Percentiles rank a stretch among this genome's conserved stretches.
These are phyloP conservation scores for Penicillium bovifimosum DNA, from an alignment of 495 filamentous ascomycete species.

Conservation along the genomic window DNA sequence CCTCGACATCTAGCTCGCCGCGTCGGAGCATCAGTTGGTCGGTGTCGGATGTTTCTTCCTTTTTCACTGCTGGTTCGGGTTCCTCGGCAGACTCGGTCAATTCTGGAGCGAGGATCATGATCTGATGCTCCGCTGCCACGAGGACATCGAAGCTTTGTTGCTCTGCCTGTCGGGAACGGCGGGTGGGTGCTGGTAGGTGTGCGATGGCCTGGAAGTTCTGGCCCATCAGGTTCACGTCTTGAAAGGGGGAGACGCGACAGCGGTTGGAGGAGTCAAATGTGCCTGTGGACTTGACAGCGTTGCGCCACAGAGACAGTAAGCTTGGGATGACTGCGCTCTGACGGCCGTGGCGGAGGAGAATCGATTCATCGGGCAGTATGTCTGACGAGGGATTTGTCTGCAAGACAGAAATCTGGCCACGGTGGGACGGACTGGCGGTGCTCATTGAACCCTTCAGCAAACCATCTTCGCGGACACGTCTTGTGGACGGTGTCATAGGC, in stretches of 20 bases:
- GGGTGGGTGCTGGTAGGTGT: conserved; percentile 43
- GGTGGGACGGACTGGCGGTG: conserved; percentile 28
- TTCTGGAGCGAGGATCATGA: conserved; percentile 51
- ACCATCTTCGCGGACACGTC: conserved; percentile 52
- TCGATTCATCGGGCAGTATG: conserved; percentile 54
- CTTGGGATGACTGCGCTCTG: conserved; percentile 58
- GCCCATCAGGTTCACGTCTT: conserved; percentile 55
- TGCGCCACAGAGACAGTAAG: conserved; percentile 63
- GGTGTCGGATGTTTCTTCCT: conserved; percentile 20
- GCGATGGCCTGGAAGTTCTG: conserved; percentile 57
- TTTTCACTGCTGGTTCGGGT: conserved; percentile 9
- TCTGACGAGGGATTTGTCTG: conserved; percentile 42
- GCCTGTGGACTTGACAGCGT: conserved; percentile 53
- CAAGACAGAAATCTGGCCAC: conserved; percentile 64
- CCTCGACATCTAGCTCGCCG: conserved; percentile 47
- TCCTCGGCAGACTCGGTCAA: conserved; percentile 27
- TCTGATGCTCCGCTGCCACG: conserved; percentile 57
- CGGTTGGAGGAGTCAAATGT: conserved; percentile 47
- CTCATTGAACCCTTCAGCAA: conserved; percentile 45
- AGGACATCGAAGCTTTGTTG: conserved; percentile 53
- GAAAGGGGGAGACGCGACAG: conserved; percentile 39
- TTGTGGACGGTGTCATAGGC: conserved; percentile 80
- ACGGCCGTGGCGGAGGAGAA: conserved; percentile 63
- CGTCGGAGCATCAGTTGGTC: conserved; percentile 42
- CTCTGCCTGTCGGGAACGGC: conserved; percentile 32